Evolutionary conservation across 148 eudicot genomes (phyloP), one percentile per base, ranked within the genome.

Genomic region (Diospyros lotus): DNA sequence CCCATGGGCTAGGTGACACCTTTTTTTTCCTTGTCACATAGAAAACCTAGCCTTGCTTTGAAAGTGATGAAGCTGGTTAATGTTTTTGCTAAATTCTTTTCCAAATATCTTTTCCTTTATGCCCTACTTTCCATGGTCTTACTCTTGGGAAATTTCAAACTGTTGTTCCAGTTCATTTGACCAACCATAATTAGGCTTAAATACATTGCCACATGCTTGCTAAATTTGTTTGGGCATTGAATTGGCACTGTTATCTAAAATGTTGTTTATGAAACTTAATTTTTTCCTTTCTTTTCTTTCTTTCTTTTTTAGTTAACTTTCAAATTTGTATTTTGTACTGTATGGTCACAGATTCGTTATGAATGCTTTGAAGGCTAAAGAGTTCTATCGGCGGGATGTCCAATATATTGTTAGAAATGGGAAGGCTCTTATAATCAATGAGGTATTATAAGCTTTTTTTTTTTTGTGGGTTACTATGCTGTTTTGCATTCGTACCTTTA

Each of bases 341-440:
- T 45, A 54, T 68, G 80, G 17, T 58, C 81, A 81, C 89, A 95
- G 99, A 80, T 96, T 96, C 87, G 98, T 93, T 63, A 61, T 89
- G 76, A 96, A 88, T 86, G 97, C 97, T 81, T 81, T 96, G 84
- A 96, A 91, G 86, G 98, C 99, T 56, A 96, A 96, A 79, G 99
- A 96, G 83, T 96, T 96, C 80, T 96, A 90, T 73, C 83, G 91
- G 73, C 83, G 88, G 69, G 99, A 96, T 74, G 93, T 91, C 63
- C 93, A 96, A 72, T 96, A 96, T 86, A 96, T 96, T 72, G 97
- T 93, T 46, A 90, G 90, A 75, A 83, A 93, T 71, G 99, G 94
- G 79, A 89, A 88, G 79, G 99, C 94, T 85, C 86, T 93, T 48
- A 93, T 96, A 77, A 87, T 96, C 62, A 96, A 96, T 72, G 99